Evolutionary conservation across 768 basidiomycete species (phyloP).

Genomic region (Rubroboletus satanas): DNA sequence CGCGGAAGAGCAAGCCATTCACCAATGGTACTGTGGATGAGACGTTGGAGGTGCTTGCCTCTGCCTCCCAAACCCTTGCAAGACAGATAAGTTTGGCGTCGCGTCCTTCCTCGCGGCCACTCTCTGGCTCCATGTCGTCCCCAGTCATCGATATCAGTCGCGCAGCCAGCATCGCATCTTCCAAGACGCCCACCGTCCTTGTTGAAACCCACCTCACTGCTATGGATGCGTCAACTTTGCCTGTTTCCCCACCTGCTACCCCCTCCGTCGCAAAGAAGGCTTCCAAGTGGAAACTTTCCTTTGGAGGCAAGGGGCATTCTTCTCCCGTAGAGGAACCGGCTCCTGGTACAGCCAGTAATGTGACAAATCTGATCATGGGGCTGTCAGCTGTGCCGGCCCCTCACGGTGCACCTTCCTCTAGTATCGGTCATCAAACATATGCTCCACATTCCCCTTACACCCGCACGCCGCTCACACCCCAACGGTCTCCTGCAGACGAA

Average conservation of each 20-base stretch:
- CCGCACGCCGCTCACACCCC: constrained; percentile 30
- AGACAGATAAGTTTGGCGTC: constrained; percentile 76
- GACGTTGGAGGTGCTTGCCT: constrained; percentile 67
- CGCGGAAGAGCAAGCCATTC: constrained; percentile 65
- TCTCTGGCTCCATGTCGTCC: constrained; percentile 12
- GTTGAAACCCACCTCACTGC: constrained; percentile 12
- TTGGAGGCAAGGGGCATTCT: constrained; percentile 63
- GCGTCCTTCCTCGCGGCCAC: constrained; percentile 40
- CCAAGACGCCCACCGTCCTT: constrained; percentile 42
- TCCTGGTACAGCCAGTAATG: constrained; percentile 73
- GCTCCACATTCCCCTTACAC: constrained; percentile 22
- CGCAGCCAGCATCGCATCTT: constrained; percentile 21
- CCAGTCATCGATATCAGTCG: constrained; percentile 24
- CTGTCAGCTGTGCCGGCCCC: constrained; percentile 20
- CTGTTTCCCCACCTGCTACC: constrained; percentile 24
- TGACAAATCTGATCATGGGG: constrained; percentile 71
- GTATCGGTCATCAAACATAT: constrained; percentile 11
- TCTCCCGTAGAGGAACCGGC: constrained; percentile 33
- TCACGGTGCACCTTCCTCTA: not conserved
- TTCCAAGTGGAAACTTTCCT: constrained; percentile 49
- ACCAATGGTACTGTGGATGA: constrained; percentile 39
- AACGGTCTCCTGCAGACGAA: constrained; percentile 38
- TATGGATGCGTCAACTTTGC: constrained; percentile 19
- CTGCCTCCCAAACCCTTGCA: constrained; percentile 77
- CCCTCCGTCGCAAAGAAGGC: constrained; percentile 63